Conservation (phyloP, 768 basidiomycete genomes). For the Boletus rubroflammeus region DNA sequence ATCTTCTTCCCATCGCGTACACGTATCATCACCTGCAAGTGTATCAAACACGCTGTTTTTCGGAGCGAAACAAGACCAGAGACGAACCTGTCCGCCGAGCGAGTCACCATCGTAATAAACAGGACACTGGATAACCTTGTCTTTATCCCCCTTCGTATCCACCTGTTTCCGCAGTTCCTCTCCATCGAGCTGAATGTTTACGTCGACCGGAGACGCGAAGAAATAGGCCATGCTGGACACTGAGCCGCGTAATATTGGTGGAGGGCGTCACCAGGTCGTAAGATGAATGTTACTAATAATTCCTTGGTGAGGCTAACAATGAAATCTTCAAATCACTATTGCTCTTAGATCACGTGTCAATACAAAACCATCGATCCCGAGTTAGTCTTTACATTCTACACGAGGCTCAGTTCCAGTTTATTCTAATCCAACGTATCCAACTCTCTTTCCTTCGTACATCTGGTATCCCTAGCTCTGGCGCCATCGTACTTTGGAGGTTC, state of each 20-base stretch:
- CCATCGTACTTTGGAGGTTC: background rate
- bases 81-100: constrained; percentile 76
- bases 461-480: background rate
- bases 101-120: constrained; percentile 96
- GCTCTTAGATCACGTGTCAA: constrained; percentile 10
- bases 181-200: constrained; percentile 83
- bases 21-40: constrained; percentile 69
- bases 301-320: background rate
- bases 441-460: background rate
- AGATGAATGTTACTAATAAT: background rate
- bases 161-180: constrained; percentile 88
- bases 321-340: background rate
- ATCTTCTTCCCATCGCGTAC: constrained; percentile 94
- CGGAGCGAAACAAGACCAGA: background rate
- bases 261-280: background rate
- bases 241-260: background rate
- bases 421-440: background rate
- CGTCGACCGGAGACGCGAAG: constrained; percentile 86
- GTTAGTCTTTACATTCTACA: background rate
- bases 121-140: constrained; percentile 78
- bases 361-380: background rate
- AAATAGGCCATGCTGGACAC: constrained; percentile 65
- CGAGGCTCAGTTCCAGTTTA: background rate
- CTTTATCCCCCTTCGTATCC: constrained; percentile 88
- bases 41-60: background rate